phyloP scores from a whole-genome alignment of 345 rosid genomes.

The Aquilaria malaccensis region DNA sequence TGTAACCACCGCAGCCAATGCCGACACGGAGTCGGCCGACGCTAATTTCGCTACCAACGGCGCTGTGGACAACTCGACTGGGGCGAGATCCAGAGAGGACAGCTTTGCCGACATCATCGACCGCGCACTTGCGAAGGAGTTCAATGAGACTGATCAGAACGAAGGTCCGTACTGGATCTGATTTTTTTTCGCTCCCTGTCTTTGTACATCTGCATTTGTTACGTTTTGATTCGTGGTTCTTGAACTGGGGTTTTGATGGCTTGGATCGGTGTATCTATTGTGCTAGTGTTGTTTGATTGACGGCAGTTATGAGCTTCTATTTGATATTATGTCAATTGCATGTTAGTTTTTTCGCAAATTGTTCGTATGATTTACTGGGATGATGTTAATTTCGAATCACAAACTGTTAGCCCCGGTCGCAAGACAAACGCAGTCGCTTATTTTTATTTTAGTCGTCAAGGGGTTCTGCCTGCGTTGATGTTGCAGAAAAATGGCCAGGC shows the following conservation, averaged over 20 bases:
- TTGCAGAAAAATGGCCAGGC: too few species aligned
- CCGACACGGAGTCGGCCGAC: slow-evolving; percentile 24
- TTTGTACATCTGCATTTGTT: slow-evolving; percentile 2
- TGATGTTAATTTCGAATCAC: too few species aligned
- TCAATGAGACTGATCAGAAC: slow-evolving; percentile 70
- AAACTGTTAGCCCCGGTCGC: too few species aligned
- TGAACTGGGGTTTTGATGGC: slow-evolving; percentile 26
- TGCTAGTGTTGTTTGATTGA: neutral
- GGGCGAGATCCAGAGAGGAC: slow-evolving; percentile 47
- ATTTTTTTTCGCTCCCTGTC: slow-evolving; percentile 9
- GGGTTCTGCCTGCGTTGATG: too few species aligned
- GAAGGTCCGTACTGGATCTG: slow-evolving; percentile 62
- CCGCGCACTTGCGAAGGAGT: slow-evolving; percentile 88
- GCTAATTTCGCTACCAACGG: slow-evolving; percentile 27
- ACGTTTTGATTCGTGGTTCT: neutral
- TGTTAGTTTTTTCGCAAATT: too few species aligned
- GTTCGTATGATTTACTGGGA: too few species aligned
- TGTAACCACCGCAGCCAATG: slow-evolving; percentile 22
- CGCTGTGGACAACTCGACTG: slow-evolving; percentile 32
- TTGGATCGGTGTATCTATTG: slow-evolving; percentile 15
- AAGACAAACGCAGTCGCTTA: too few species aligned
- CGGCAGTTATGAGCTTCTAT: too few species aligned
- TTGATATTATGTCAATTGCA: too few species aligned
- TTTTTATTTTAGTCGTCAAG: too few species aligned
- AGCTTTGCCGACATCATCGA: slow-evolving; percentile 84